Percentiles rank a stretch among this genome's conserved stretches.
Evolutionary conservation across 2,329 filamentous ascomycete species (phyloP).

Genomic region (Beauveria rudraprayagi): DNA sequence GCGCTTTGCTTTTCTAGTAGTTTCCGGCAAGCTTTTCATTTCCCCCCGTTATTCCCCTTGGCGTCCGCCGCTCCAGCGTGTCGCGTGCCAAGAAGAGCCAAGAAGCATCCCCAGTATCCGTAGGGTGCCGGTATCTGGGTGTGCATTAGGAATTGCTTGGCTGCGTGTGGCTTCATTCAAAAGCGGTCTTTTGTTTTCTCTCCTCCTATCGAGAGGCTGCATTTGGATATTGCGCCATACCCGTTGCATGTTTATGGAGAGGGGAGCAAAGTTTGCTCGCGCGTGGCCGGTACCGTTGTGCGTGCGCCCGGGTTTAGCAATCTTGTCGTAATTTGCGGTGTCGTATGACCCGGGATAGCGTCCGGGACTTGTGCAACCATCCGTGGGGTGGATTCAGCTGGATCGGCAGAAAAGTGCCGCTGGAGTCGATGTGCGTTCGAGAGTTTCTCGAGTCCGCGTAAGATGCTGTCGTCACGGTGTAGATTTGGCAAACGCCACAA

Average conservation of each 20-base stretch:
- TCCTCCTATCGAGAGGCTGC: background rate
- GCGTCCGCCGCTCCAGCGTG: background rate
- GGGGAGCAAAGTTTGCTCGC: background rate
- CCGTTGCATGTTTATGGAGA: background rate
- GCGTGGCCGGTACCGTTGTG: background rate
- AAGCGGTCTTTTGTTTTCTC: background rate
- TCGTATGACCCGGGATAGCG: background rate
- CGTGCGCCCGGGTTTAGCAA: background rate
- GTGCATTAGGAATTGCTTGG: background rate
- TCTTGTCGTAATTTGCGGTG: background rate
- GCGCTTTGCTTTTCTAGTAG: background rate
- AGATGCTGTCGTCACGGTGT: slow-evolving; percentile 8
- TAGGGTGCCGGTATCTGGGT: background rate
- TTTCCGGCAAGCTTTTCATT: background rate
- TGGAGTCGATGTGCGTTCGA: background rate
- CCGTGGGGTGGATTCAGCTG: background rate
- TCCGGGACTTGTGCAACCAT: background rate
- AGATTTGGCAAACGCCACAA: slow-evolving; percentile 1
- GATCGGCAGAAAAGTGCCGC: slow-evolving; percentile 5
- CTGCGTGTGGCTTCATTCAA: background rate
- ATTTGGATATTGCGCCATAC: background rate
- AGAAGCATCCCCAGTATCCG: background rate
- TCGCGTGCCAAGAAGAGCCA: slow-evolving; percentile 2
- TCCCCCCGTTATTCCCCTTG: background rate
- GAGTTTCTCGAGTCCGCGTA: background rate